A percentile compares a stretch with the other conserved stretches of the same genome.
Conservation (phyloP, 2,329 filamentous ascomycete species). For the Microcyclospora tardicrescens region DNA sequence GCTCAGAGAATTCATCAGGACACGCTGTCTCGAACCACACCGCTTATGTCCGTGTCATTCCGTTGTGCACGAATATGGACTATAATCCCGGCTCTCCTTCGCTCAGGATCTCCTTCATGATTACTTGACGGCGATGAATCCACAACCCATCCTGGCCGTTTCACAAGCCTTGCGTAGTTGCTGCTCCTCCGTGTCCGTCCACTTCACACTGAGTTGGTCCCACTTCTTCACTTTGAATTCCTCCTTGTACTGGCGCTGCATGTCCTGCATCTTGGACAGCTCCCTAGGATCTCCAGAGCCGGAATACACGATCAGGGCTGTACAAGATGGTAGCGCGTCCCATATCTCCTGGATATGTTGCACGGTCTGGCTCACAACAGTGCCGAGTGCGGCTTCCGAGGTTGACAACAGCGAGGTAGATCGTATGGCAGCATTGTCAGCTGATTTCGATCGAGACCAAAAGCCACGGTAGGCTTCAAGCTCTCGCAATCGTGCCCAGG, state of each 20-base stretch:
- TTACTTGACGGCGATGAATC: constrained; percentile 47
- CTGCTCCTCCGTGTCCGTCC: constrained; percentile 53
- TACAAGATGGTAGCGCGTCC: constrained; percentile 44
- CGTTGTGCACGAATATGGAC: too few relatives aligned
- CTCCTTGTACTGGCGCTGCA: constrained; percentile 43
- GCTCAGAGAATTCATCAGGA: too few relatives aligned
- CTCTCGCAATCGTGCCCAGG: constrained; percentile 50
- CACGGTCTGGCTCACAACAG: constrained; percentile 38
- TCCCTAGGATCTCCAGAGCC: constrained; percentile 51
- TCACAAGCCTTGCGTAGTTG: constrained; percentile 43
- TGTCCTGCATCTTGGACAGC: constrained; percentile 40
- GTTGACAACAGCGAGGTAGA: constrained; percentile 8
- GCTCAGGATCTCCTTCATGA: background rate
- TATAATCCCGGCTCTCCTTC: too few relatives aligned
- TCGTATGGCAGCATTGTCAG: constrained; percentile 25
- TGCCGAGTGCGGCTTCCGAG: constrained; percentile 24
- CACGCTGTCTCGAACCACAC: too few relatives aligned
- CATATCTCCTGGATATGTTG: constrained; percentile 40
- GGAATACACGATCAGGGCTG: constrained; percentile 49
- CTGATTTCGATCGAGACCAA: constrained; percentile 40
- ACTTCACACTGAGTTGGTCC: constrained; percentile 49
- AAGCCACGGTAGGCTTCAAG: constrained; percentile 48
- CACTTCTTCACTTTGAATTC: constrained; percentile 49
- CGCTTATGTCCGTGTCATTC: too few relatives aligned
- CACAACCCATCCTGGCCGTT: constrained; percentile 44